Percentiles rank a stretch among this genome's conserved stretches.
These are phyloP conservation scores for Puccinellia tenuiflora DNA, from an alignment of 176 grass and related monocot genomes.

Conservation along the genomic window DNA sequence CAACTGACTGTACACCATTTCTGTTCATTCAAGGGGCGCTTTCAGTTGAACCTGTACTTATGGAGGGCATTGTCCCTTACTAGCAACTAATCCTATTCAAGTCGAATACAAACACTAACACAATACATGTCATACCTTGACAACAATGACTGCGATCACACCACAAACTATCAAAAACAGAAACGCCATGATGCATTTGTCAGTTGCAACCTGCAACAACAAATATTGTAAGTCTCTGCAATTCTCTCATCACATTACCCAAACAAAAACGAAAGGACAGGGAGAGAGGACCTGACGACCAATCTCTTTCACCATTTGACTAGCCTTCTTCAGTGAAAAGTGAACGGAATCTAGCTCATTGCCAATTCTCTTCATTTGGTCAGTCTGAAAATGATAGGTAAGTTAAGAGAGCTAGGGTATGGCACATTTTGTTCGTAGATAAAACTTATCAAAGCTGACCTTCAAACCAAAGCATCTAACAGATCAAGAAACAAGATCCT, in stretches of 20 bases:
- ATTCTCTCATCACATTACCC: neutral
- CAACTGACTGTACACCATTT: neutral
- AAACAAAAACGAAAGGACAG: neutral
- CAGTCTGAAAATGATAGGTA: conserved; percentile 35
- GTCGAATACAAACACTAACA: neutral
- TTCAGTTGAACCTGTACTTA: too few species aligned
- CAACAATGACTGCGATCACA: conserved; percentile 87
- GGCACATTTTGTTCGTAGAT: neutral
- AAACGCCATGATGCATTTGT: conserved; percentile 96
- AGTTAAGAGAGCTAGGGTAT: neutral
- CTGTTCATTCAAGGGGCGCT: too few species aligned
- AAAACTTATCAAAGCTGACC: neutral
- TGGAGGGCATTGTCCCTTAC: too few species aligned
- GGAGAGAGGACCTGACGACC: conserved; percentile 47
- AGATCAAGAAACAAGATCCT: neutral
- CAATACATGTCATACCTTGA: conserved; percentile 68
- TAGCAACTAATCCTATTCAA: neutral
- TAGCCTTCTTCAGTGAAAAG: conserved; percentile 65
- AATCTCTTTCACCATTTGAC: conserved; percentile 63
- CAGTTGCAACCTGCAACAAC: conserved; percentile 83
- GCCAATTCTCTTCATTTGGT: conserved; percentile 56
- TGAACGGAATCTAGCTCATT: conserved; percentile 64
- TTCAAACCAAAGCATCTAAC: neutral
- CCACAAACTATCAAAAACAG: conserved; percentile 82
- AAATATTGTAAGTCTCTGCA: conserved; percentile 8